Evolutionary conservation across 2,329 filamentous ascomycete genomes (phyloP).

Genomic region (Cordyceps farinosa): DNA sequence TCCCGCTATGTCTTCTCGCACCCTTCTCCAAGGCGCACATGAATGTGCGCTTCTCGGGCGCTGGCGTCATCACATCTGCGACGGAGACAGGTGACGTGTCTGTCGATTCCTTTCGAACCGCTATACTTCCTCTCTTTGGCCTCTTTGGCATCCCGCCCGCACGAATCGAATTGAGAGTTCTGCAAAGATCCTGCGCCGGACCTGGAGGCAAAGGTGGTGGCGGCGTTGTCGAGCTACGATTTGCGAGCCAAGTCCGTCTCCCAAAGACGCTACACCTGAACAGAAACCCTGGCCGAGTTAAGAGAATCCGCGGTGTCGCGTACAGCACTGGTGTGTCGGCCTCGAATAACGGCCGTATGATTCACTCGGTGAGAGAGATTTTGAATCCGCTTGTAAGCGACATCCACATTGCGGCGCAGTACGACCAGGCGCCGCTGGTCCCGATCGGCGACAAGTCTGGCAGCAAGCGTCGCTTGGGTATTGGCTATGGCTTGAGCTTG

Average conservation of each 20-base stretch:
- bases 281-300: conserved; percentile 77
- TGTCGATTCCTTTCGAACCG: conserved; percentile 89
- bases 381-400: conserved; percentile 83
- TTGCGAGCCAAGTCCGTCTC: conserved; percentile 87
- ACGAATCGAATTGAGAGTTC: conserved; percentile 79
- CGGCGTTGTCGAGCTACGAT: conserved; percentile 88
- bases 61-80: conserved; percentile 86
- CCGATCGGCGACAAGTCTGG: conserved; percentile 51
- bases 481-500: conserved; percentile 86
- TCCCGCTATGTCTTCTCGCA: conserved; percentile 83
- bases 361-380: conserved; percentile 81
- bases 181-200: conserved; percentile 75
- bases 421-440: conserved; percentile 62
- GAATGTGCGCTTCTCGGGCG: conserved; percentile 84
- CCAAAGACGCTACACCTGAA: conserved; percentile 90
- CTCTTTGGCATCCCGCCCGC: conserved; percentile 79
- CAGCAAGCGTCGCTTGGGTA: conserved; percentile 65
- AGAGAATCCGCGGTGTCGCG: conserved; percentile 85
- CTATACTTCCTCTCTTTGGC: conserved; percentile 83
- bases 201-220: conserved; percentile 74
- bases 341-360: conserved; percentile 93
- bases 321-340: conserved; percentile 90
- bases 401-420: conserved; percentile 82
- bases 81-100: conserved; percentile 83
- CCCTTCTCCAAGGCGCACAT: conserved; percentile 90